A percentile compares a stretch with the other conserved stretches of the same genome.
phyloP scores from a whole-genome alignment of 2,329 filamentous ascomycete species.

The Ilyonectria destructans region DNA sequence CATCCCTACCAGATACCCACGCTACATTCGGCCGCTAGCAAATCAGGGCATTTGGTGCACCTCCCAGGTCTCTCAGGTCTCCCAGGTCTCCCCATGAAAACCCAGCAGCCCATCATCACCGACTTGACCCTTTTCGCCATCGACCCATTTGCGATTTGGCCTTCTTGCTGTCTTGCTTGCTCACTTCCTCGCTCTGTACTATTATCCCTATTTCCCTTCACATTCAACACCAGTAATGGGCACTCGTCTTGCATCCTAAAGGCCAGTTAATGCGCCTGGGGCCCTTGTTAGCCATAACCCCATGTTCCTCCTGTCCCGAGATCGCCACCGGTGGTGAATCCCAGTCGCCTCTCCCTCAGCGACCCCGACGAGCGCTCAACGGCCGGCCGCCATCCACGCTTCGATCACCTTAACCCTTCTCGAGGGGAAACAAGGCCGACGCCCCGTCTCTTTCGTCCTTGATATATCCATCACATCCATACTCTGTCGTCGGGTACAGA shows the following conservation, averaged over 20 bases:
- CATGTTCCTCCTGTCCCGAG: slow-evolving; percentile 40
- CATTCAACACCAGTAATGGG: slow-evolving; percentile 36
- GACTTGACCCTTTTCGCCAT: slow-evolving; percentile 48
- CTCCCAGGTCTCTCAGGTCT: slow-evolving; percentile 34
- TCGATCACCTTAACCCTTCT: slow-evolving; percentile 35
- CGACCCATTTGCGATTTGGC: slow-evolving; percentile 48
- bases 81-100: slow-evolving; percentile 46
- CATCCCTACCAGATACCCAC: slow-evolving; percentile 28
- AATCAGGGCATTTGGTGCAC: slow-evolving; percentile 39
- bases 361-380: slow-evolving; percentile 40
- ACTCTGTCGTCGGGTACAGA: slow-evolving; percentile 29
- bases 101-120: slow-evolving; percentile 48
- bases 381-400: slow-evolving; percentile 31
- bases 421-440: slow-evolving; percentile 3
- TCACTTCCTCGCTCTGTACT: slow-evolving; percentile 35
- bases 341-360: slow-evolving; percentile 40
- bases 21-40: slow-evolving; percentile 39
- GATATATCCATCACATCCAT: slow-evolving; percentile 2
- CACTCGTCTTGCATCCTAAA: slow-evolving; percentile 39
- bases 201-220: slow-evolving; percentile 19
- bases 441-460: not conserved
- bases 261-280: slow-evolving; percentile 41
- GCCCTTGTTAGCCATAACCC: slow-evolving; percentile 25
- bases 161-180: slow-evolving; percentile 31
- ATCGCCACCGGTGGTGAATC: slow-evolving; percentile 49